Percentiles rank a stretch among this genome's conserved stretches.
These are phyloP conservation scores for Sarocladiaceae sp. DNA, from an alignment of 2,329 filamentous ascomycete genomes.

Conservation along the genomic window DNA sequence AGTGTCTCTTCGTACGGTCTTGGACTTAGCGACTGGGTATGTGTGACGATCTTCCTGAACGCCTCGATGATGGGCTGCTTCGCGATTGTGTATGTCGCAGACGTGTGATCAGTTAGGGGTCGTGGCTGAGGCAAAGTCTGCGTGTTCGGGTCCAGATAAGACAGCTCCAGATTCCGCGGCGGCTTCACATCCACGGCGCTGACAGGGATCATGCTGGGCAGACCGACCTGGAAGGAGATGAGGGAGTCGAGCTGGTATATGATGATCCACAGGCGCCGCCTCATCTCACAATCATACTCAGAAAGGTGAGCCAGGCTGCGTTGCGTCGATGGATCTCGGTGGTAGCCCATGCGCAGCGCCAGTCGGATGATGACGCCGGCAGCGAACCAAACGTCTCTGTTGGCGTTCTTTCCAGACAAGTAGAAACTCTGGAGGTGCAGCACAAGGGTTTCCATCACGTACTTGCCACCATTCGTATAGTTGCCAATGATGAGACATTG, in stretches of 20 bases:
- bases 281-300: slow-evolving; percentile 40
- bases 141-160: slow-evolving; percentile 13
- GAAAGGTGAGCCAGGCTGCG: slow-evolving; percentile 23
- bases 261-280: slow-evolving; percentile 39
- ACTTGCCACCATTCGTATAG: slow-evolving; percentile 33
- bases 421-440: slow-evolving; percentile 31
- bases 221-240: slow-evolving; percentile 39
- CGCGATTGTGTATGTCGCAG: slow-evolving; percentile 20
- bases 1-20: slow-evolving; percentile 14
- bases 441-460: slow-evolving; percentile 37
- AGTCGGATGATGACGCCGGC: slow-evolving; percentile 36
- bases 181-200: slow-evolving; percentile 14
- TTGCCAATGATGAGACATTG: slow-evolving; percentile 38
- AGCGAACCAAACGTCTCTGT: slow-evolving; percentile 38
- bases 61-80: slow-evolving; percentile 21
- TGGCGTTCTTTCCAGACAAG: slow-evolving; percentile 18
- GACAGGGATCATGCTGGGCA: slow-evolving; percentile 37
- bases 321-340: slow-evolving; percentile 36
- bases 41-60: slow-evolving; percentile 18
- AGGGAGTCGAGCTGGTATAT: slow-evolving; percentile 37
- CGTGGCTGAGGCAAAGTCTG: slow-evolving; percentile 14
- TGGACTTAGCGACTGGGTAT: slow-evolving; percentile 12
- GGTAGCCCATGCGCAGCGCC: slow-evolving; percentile 42
- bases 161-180: slow-evolving; percentile 17
- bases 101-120: slow-evolving; percentile 14